phyloP scores from a whole-genome alignment of 805 yeast genomes.

The Candida oleophila region DNA sequence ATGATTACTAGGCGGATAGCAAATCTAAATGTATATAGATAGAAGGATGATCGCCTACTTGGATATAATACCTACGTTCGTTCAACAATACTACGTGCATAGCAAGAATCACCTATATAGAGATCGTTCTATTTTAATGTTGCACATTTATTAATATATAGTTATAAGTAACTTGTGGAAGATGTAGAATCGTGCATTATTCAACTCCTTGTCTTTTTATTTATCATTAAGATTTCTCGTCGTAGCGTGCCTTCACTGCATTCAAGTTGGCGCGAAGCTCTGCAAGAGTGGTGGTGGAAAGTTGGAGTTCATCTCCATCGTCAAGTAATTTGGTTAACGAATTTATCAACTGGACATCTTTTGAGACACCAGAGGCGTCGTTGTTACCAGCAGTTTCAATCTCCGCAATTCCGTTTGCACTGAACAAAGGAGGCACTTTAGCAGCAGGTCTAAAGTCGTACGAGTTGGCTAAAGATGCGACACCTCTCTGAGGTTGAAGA shows the following conservation, averaged over 20 bases:
- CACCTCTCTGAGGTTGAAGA: not conserved
- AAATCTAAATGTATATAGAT: not conserved
- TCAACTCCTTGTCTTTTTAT: not conserved
- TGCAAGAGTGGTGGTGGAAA: slow-evolving; percentile 3
- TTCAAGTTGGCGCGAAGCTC: slow-evolving; percentile 4
- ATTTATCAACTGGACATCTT: slow-evolving; percentile 1
- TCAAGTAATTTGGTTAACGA: slow-evolving; percentile 2
- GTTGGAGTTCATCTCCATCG: not conserved
- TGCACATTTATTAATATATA: not conserved
- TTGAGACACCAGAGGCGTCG: not conserved
- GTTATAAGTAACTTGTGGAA: not conserved
- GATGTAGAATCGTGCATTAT: not conserved
- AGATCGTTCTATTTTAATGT: not conserved
- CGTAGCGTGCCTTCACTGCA: slow-evolving; percentile 1
- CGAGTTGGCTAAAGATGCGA: not conserved
- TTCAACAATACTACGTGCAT: too few relatives aligned
- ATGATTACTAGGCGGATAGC: not conserved
- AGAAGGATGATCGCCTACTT: not conserved
- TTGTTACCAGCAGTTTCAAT: not conserved
- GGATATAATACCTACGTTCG: too few relatives aligned
- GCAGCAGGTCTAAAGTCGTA: not conserved
- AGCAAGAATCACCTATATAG: too few relatives aligned
- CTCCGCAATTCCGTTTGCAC: not conserved
- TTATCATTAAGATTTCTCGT: not conserved
- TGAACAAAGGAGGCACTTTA: not conserved